Percentiles rank a stretch among this genome's conserved stretches.
Conservation (phyloP, 306 rosid genomes). For the Casuarina cunninghamiana region DNA sequence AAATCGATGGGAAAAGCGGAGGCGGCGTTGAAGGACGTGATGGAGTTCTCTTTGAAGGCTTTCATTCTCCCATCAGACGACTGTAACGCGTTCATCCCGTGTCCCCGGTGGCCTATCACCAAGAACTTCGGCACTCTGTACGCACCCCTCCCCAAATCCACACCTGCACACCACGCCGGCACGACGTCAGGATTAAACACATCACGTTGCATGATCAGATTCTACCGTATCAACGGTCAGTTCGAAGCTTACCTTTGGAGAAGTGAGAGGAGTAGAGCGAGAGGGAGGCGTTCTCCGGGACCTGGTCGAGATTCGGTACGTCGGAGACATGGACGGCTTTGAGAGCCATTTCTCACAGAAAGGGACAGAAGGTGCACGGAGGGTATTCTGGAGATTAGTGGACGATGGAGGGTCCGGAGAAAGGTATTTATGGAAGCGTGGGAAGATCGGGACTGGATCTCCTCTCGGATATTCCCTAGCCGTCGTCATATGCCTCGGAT, state of each 20-base stretch:
- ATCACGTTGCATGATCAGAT: too few species aligned
- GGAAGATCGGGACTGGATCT: constrained; percentile 8
- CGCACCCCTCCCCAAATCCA: constrained; percentile 40
- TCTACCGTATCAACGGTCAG: too few species aligned
- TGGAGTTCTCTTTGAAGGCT: constrained; percentile 54
- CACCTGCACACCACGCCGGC: constrained; percentile 17
- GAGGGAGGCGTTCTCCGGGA: constrained; percentile 41
- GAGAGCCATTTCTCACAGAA: constrained; percentile 36
- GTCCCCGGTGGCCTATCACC: constrained; percentile 58
- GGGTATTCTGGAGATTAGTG: not conserved
- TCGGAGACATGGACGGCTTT: constrained; percentile 60
- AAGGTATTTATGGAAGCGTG: not conserved
- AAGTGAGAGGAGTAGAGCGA: constrained; percentile 30
- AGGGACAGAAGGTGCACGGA: not conserved
- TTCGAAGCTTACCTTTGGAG: constrained; percentile 30
- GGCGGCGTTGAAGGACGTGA: constrained; percentile 51
- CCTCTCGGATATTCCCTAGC: constrained; percentile 6
- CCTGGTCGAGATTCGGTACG: constrained; percentile 55
- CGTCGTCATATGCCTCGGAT: constrained; percentile 15
- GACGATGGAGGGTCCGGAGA: too few species aligned
- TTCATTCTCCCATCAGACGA: constrained; percentile 48
- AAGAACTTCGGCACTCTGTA: constrained; percentile 36
- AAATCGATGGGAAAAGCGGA: constrained; percentile 47
- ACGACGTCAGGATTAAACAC: too few species aligned
- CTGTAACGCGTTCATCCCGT: constrained; percentile 55